phyloP scores from a whole-genome alignment of 2,329 filamentous ascomycete genomes.

The Paraconiothyrium brasiliense region DNA sequence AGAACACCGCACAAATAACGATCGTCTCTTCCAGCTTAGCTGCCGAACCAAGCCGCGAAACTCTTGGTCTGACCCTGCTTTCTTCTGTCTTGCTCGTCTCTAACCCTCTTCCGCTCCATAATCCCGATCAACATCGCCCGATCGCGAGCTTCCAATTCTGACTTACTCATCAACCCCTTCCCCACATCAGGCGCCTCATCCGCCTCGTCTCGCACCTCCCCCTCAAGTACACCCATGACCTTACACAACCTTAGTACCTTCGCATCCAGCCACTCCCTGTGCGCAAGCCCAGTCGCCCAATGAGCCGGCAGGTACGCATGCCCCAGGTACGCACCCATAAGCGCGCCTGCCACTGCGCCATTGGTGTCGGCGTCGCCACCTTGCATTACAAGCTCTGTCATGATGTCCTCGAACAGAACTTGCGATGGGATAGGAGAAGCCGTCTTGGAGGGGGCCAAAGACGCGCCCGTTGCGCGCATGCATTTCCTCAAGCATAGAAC shows the following conservation, averaged over 20 bases:
- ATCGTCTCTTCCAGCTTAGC: not conserved
- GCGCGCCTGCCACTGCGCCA: conserved; percentile 61
- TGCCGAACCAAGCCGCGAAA: conserved; percentile 10
- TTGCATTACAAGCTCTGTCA: conserved; percentile 61
- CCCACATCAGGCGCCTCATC: conserved; percentile 57
- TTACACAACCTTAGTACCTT: conserved; percentile 56
- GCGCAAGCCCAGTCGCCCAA: conserved; percentile 60
- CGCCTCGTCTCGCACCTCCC: conserved; percentile 41
- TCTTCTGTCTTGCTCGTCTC: conserved; percentile 5
- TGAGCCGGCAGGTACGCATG: conserved; percentile 53
- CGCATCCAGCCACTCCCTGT: conserved; percentile 57
- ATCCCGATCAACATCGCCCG: conserved; percentile 1
- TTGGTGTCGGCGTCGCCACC: conserved; percentile 66
- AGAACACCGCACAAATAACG: not conserved
- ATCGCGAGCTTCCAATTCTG: conserved; percentile 33
- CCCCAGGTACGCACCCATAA: conserved; percentile 58
- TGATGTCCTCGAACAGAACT: conserved; percentile 57
- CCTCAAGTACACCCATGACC: conserved; percentile 51
- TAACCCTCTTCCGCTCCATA: conserved; percentile 8
- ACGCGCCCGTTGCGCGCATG: conserved; percentile 43
- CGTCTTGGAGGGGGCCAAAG: no score
- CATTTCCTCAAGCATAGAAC: conserved; percentile 57
- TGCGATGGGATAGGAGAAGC: conserved; percentile 4
- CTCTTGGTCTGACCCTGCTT: not conserved
- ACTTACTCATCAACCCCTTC: conserved; percentile 49